A percentile compares a stretch with the other conserved stretches of the same genome.
Conservation (phyloP, 208 protist species). For the Sergeia podlipaevii region DNA sequence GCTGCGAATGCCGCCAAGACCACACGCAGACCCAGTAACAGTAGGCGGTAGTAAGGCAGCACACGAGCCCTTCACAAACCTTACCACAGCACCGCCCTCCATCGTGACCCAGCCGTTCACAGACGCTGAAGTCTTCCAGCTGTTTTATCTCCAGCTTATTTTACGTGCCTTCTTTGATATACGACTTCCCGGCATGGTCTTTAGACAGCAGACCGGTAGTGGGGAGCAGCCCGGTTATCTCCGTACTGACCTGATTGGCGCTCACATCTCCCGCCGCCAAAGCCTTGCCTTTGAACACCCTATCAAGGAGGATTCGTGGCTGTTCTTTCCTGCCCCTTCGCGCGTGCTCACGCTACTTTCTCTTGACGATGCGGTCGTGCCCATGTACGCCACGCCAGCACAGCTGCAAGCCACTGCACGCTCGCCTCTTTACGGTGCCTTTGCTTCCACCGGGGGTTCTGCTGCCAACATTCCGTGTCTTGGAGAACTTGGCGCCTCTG, state of each 20-base stretch:
- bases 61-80: not conserved
- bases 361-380: slow-evolving; percentile 61
- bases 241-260: slow-evolving; percentile 49
- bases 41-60: too few relatives aligned
- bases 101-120: slow-evolving; percentile 59
- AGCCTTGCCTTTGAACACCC: slow-evolving; percentile 68
- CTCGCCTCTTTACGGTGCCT: slow-evolving; percentile 57
- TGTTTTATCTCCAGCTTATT: slow-evolving; percentile 79
- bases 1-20: not conserved
- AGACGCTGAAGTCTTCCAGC: slow-evolving; percentile 84
- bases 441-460: slow-evolving; percentile 2
- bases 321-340: slow-evolving; percentile 61
- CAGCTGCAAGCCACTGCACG: slow-evolving; percentile 25
- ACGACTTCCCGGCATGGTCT: slow-evolving; percentile 27
- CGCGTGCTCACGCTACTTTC: slow-evolving; percentile 42
- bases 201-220: too few relatives aligned
- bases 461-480: slow-evolving; percentile 33
- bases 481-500: slow-evolving; percentile 26
- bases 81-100: slow-evolving; percentile 10
- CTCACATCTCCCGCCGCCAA: slow-evolving; percentile 20
- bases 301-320: slow-evolving; percentile 16
- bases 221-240: slow-evolving; percentile 7
- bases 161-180: slow-evolving; percentile 77
- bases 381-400: slow-evolving; percentile 35
- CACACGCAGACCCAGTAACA: too few relatives aligned